A percentile compares a stretch with the other conserved stretches of the same genome.
These are phyloP conservation scores for Blastocystis sp. DNA, from an alignment of 352 stramenopile genomes.

Conservation along the genomic window DNA sequence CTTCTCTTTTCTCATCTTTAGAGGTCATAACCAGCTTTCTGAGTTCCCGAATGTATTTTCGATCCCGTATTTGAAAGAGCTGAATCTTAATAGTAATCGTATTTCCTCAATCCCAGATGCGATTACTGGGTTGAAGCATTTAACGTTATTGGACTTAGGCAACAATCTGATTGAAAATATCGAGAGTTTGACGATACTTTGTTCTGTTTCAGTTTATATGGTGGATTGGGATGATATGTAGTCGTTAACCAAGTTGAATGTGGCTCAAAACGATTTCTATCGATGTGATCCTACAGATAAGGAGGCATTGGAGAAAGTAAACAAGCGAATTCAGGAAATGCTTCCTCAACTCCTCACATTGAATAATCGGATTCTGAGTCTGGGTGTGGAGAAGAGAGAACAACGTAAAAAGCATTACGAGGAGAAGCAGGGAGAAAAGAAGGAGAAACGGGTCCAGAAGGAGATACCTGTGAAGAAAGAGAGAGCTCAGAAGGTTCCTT, in stretches of 20 bases:
- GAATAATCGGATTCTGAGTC: conserved; percentile 22
- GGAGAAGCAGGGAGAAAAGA: conserved; percentile 16
- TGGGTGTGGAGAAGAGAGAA: conserved; percentile 26
- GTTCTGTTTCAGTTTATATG: background rate
- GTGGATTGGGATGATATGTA: background rate
- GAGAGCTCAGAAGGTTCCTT: background rate
- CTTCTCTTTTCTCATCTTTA: background rate
- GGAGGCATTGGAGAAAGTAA: background rate
- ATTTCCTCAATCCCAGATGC: conserved; percentile 56
- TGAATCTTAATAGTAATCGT: conserved; percentile 52
- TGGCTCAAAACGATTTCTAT: conserved; percentile 52
- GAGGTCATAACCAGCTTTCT: conserved; percentile 29
- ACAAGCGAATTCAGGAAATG: background rate
- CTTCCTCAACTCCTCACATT: conserved; percentile 11
- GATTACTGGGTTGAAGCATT: background rate
- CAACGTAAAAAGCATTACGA: conserved; percentile 38
- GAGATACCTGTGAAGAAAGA: background rate
- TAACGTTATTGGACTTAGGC: conserved; percentile 26
- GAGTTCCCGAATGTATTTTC: conserved; percentile 44
- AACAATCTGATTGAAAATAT: conserved; percentile 58
- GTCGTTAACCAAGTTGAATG: conserved; percentile 39
- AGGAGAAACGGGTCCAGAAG: conserved; percentile 22
- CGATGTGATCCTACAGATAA: background rate
- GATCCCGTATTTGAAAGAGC: conserved; percentile 24
- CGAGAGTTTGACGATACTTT: background rate